Evolutionary conservation across 208 protist genomes (phyloP).

Genomic region (Leishmania mexicana): DNA sequence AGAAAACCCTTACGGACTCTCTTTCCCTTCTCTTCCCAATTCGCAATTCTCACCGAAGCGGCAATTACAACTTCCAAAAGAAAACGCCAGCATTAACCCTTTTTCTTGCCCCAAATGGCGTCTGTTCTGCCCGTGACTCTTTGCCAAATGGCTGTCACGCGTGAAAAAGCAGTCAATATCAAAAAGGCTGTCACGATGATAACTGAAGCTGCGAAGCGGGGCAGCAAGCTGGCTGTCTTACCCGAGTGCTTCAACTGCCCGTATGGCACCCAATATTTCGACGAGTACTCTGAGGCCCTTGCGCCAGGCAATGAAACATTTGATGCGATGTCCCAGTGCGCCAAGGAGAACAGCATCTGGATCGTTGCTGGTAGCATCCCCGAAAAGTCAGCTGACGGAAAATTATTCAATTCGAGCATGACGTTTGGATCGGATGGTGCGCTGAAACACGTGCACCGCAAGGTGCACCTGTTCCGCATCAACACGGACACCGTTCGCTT

Average conservation of each 20-base stretch:
- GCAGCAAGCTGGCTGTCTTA: conserved; percentile 89
- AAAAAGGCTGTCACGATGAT: conserved; percentile 78
- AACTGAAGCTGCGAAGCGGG: conserved; percentile 65
- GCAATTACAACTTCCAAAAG: not conserved
- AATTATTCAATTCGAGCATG: conserved; percentile 95
- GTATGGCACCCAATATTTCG: conserved; percentile 95
- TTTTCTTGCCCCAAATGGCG: conserved; percentile 27
- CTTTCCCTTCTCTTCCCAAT: not conserved
- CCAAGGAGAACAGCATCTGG: conserved; percentile 79
- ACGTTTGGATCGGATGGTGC: conserved; percentile 91
- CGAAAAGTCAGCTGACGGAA: conserved; percentile 78
- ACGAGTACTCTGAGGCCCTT: conserved; percentile 93
- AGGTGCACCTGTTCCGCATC: conserved; percentile 98
- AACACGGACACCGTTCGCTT: conserved; percentile 95
- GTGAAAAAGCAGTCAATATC: conserved; percentile 87
- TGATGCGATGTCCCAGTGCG: conserved; percentile 69
- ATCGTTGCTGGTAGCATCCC: conserved; percentile 95
- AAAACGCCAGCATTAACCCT: not conserved
- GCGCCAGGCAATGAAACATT: conserved; percentile 67
- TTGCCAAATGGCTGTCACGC: conserved; percentile 80
- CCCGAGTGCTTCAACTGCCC: conserved; percentile 96
- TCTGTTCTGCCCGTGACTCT: conserved; percentile 78
- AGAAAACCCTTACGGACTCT: not conserved
- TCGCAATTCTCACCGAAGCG: not conserved
- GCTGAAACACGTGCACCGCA: conserved; percentile 90